These are phyloP conservation scores for Coemansia sp. DNA, from an alignment of 192 early-diverging fungal genomes.

Conservation along the genomic window DNA sequence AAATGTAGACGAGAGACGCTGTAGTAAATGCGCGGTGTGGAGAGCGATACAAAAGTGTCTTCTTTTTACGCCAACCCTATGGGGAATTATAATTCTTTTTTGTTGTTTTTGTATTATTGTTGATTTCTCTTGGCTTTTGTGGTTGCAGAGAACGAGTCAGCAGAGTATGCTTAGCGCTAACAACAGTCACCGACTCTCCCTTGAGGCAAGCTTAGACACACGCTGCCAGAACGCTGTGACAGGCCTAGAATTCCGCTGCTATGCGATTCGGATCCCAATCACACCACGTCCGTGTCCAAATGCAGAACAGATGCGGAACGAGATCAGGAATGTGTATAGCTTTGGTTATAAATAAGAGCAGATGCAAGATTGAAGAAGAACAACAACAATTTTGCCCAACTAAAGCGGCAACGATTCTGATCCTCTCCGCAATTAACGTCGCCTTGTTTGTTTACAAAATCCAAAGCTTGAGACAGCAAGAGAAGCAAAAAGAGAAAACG, in stretches of 20 bases:
- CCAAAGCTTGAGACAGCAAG: slow-evolving; percentile 12
- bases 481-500: slow-evolving; percentile 15
- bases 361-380: neutral
- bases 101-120: neutral
- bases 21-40: neutral
- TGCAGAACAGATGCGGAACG: neutral
- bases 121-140: too few species aligned
- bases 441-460: slow-evolving; percentile 18
- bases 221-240: slow-evolving; percentile 10
- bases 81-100: neutral
- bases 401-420: slow-evolving; percentile 3
- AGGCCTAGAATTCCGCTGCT: neutral
- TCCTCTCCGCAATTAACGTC: slow-evolving; percentile 11
- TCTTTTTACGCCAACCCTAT: neutral
- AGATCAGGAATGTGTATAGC: neutral
- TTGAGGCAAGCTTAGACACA: neutral
- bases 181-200: neutral
- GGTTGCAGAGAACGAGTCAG: neutral
- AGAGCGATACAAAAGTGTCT: neutral
- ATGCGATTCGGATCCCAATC: neutral
- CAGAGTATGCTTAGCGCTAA: neutral
- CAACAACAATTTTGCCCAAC: slow-evolving; percentile 3
- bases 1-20: neutral
- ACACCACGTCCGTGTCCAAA: neutral
- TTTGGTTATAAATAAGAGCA: slow-evolving; percentile 5